phyloP scores from a whole-genome alignment of 1,284 basidiomycete species.

The Irpex rosettiformis region DNA sequence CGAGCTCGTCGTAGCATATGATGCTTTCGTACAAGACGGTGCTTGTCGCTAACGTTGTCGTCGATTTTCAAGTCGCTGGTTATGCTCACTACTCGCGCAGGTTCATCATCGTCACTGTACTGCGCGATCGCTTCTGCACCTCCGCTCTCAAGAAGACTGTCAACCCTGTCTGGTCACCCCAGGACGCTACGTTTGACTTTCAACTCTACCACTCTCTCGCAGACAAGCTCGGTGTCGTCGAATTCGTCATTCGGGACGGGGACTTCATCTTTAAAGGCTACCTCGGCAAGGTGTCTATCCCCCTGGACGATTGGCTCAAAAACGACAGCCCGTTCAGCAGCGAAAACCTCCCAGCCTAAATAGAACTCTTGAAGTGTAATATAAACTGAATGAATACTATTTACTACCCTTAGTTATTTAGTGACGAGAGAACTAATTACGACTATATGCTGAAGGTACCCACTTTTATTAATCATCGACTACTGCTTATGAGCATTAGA shows the following conservation, averaged over 20 bases:
- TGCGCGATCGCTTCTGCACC: constrained; percentile 68
- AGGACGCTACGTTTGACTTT: constrained; percentile 85
- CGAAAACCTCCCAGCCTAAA: no score
- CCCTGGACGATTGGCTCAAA: constrained; percentile 79
- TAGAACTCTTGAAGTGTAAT: no score
- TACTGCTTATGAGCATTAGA: no score
- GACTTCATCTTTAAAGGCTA: constrained; percentile 89
- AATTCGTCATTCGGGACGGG: constrained; percentile 93
- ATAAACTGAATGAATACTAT: no score
- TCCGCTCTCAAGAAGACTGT: constrained; percentile 77
- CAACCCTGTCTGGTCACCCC: constrained; percentile 71
- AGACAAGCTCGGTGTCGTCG: constrained; percentile 72
- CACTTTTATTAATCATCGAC: no score
- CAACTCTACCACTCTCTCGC: constrained; percentile 76
- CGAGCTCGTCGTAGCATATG: not conserved
- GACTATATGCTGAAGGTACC: no score
- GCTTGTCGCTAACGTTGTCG: not conserved
- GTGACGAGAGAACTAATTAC: no score
- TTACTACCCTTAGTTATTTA: no score
- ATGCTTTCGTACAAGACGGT: not conserved
- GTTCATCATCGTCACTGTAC: constrained; percentile 70
- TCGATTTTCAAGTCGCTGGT: not conserved
- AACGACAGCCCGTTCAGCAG: constrained; percentile 45
- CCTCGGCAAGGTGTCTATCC: constrained; percentile 82
- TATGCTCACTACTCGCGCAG: constrained; percentile 32